phyloP scores from a whole-genome alignment of 306 rosid species.

The Sesbania bispinosa region DNA sequence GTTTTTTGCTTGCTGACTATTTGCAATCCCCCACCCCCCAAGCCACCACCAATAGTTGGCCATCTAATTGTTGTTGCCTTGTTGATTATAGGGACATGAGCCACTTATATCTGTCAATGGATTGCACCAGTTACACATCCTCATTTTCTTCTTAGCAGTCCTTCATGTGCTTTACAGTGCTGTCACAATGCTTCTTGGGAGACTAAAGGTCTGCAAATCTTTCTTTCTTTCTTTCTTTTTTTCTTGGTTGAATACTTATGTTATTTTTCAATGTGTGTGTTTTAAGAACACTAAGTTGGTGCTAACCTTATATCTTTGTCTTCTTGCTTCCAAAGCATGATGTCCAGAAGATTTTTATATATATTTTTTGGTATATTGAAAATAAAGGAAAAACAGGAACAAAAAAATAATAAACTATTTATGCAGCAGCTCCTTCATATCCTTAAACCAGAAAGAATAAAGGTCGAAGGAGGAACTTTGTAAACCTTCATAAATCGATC shows the following conservation, averaged over 20 bases:
- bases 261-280: neutral
- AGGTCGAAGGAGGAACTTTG: no score
- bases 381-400: no score
- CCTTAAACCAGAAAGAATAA: no score
- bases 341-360: no score
- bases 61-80: constrained; percentile 28
- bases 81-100: constrained; percentile 52
- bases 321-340: neutral
- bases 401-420: no score
- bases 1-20: neutral
- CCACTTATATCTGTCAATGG: constrained; percentile 74
- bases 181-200: constrained; percentile 95
- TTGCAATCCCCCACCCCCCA: neutral
- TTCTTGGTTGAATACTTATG: neutral
- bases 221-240: neutral
- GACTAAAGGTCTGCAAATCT: constrained; percentile 64
- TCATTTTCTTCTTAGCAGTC: constrained; percentile 88
- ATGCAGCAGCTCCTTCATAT: no score
- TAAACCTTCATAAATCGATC: no score
- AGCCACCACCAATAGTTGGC: neutral
- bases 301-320: neutral
- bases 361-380: no score
- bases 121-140: constrained; percentile 93
- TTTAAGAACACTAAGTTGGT: neutral
- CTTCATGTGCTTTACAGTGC: constrained; percentile 86